Evolutionary conservation across 768 basidiomycete species (phyloP).

Genomic region (Termitomyces heimii): DNA sequence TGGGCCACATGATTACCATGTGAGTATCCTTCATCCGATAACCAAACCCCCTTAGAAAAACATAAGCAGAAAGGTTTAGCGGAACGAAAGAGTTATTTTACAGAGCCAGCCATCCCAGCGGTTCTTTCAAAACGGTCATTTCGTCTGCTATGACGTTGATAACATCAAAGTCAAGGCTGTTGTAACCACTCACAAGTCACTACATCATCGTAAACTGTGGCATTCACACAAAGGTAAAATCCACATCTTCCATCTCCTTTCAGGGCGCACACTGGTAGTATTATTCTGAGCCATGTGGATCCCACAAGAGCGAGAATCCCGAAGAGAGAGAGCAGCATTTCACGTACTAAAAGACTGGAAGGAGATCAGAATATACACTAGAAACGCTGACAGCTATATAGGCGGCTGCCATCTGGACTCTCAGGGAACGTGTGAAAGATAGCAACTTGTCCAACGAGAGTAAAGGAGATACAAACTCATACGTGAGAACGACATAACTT

Average conservation of each 20-base stretch:
- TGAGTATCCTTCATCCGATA: slow-evolving; percentile 39
- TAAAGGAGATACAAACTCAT: slow-evolving; percentile 13
- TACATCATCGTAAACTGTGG: slow-evolving; percentile 32
- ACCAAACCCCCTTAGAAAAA: slow-evolving; percentile 41
- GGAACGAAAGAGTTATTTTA: slow-evolving; percentile 14
- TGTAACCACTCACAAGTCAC: slow-evolving; percentile 38
- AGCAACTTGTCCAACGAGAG: slow-evolving; percentile 17
- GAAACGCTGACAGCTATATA: slow-evolving; percentile 3
- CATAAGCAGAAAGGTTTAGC: neutral
- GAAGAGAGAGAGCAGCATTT: slow-evolving; percentile 11
- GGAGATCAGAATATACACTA: slow-evolving; percentile 1
- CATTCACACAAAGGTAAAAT: slow-evolving; percentile 40
- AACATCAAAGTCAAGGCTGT: neutral
- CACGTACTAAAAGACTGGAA: neutral
- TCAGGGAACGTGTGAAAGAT: slow-evolving; percentile 11
- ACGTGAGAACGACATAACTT: slow-evolving; percentile 5
- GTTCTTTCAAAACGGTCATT: slow-evolving; percentile 31
- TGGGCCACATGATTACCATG: slow-evolving; percentile 52
- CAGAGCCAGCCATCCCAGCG: slow-evolving; percentile 52
- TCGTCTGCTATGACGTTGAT: slow-evolving; percentile 28
- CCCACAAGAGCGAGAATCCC: slow-evolving; percentile 9
- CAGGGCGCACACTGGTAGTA: slow-evolving; percentile 19
- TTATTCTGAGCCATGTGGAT: slow-evolving; percentile 15
- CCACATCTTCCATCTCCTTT: slow-evolving; percentile 41
- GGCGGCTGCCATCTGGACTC: neutral